Conservation (phyloP, 805 yeast species). For the Yamadazyma nakazawae region DNA sequence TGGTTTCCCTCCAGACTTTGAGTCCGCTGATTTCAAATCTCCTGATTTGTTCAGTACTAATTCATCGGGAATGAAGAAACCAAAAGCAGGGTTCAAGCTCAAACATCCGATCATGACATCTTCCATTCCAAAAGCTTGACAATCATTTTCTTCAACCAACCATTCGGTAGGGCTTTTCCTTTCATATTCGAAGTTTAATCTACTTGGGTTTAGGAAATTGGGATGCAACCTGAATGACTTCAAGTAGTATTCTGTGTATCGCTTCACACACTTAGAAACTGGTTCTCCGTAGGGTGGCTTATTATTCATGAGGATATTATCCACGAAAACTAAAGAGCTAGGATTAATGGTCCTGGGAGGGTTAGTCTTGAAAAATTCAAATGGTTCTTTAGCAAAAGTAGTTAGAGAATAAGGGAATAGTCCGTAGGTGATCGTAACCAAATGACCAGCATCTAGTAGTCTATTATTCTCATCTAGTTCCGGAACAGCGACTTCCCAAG, state of each 20-base stretch:
- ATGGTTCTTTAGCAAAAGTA: conserved; percentile 42
- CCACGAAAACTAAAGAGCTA: conserved; percentile 6
- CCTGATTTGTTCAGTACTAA: neutral
- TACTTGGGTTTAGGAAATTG: conserved; percentile 31
- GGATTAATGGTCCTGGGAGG: conserved; percentile 15
- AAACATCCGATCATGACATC: conserved; percentile 24
- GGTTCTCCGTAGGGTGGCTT: neutral
- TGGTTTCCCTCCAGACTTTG: neutral
- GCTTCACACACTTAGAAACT: conserved; percentile 2
- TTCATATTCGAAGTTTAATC: conserved; percentile 18
- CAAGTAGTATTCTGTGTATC: conserved; percentile 24
- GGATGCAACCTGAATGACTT: conserved; percentile 47
- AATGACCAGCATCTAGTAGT: conserved; percentile 23
- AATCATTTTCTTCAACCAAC: conserved; percentile 16
- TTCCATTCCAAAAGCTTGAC: conserved; percentile 17
- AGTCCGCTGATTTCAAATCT: neutral
- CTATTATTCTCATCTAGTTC: conserved; percentile 9
- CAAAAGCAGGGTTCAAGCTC: conserved; percentile 18
- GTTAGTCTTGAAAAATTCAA: conserved; percentile 22
- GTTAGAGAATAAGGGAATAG: conserved; percentile 51
- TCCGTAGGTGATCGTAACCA: conserved; percentile 55
- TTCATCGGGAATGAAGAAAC: conserved; percentile 10
- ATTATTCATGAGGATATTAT: neutral
- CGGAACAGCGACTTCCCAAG: conserved; percentile 20
- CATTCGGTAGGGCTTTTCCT: conserved; percentile 19